A percentile compares a stretch with the other conserved stretches of the same genome.
Evolutionary conservation across 148 eudicot species (phyloP).

Genomic region (Simmondsia chinensis): DNA sequence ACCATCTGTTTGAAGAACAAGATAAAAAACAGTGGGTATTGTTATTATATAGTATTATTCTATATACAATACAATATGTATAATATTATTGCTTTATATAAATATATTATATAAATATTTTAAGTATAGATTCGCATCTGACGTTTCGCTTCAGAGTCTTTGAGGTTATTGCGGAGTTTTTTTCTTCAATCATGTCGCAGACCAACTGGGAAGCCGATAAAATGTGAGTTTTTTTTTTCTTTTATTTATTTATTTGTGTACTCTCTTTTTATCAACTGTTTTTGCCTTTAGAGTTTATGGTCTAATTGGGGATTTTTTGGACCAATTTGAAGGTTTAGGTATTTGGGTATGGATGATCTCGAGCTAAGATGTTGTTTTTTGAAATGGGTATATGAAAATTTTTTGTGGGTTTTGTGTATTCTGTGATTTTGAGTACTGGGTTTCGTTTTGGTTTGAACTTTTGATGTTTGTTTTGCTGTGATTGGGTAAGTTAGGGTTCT

Average conservation of each 20-base stretch:
- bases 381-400: background rate
- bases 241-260: background rate
- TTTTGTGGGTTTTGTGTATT: slow-evolving; percentile 8
- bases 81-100: no score
- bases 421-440: slow-evolving; percentile 6
- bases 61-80: background rate
- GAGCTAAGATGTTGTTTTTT: no score
- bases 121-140: slow-evolving; percentile 5
- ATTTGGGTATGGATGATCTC: slow-evolving; percentile 10
- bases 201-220: slow-evolving; percentile 44
- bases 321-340: slow-evolving; percentile 5
- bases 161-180: slow-evolving; percentile 1
- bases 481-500: background rate
- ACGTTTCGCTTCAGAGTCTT: slow-evolving; percentile 8
- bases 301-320: background rate
- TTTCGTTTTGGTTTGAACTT: background rate
- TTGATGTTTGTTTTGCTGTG: background rate
- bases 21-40: background rate
- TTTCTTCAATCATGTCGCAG: slow-evolving; percentile 40
- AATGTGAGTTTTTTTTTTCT: slow-evolving; percentile 22
- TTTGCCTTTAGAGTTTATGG: background rate
- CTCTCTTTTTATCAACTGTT: background rate
- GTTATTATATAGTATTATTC: background rate
- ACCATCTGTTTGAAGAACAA: slow-evolving; percentile 1
- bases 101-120: background rate